Evolutionary conservation across 108 stramenopile species (phyloP).

Genomic region (Skeletonema menzelii): DNA sequence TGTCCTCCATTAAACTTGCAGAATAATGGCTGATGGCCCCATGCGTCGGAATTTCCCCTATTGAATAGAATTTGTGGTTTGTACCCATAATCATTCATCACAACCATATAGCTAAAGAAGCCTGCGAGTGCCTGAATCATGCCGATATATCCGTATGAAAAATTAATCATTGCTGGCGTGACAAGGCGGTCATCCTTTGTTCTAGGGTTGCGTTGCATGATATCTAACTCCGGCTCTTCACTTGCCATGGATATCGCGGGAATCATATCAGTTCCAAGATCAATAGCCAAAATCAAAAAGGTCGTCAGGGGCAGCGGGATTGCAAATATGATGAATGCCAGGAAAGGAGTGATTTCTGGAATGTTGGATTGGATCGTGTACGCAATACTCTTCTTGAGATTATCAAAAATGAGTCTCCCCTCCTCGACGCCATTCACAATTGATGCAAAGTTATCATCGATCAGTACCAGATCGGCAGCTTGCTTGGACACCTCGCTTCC

Average conservation of each 20-base stretch:
- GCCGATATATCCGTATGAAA: constrained; percentile 61
- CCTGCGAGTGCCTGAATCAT: constrained; percentile 59
- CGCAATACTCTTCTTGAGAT: constrained; percentile 65
- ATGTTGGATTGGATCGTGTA: constrained; percentile 59
- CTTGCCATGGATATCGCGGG: constrained; percentile 44
- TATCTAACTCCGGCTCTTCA: constrained; percentile 55
- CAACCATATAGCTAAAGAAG: constrained; percentile 58
- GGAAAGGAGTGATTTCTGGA: constrained; percentile 55
- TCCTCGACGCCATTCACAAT: constrained; percentile 77
- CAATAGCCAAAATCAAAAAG: constrained; percentile 66
- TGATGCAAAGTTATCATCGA: constrained; percentile 83
- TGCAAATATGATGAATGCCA: constrained; percentile 52
- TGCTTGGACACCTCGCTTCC: constrained; percentile 91
- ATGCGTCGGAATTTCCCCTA: neutral
- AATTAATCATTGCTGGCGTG: constrained; percentile 48
- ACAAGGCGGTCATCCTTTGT: constrained; percentile 57
- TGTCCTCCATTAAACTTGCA: neutral
- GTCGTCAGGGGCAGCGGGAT: constrained; percentile 64
- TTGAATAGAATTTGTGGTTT: neutral
- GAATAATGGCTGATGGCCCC: neutral
- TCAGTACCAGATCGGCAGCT: constrained; percentile 76
- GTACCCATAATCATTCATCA: constrained; percentile 49
- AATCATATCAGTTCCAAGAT: constrained; percentile 63
- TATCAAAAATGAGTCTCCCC: constrained; percentile 77
- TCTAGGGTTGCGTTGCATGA: constrained; percentile 67